phyloP scores from a whole-genome alignment of 169 alveolate genomes.

The Babesia sp. region DNA sequence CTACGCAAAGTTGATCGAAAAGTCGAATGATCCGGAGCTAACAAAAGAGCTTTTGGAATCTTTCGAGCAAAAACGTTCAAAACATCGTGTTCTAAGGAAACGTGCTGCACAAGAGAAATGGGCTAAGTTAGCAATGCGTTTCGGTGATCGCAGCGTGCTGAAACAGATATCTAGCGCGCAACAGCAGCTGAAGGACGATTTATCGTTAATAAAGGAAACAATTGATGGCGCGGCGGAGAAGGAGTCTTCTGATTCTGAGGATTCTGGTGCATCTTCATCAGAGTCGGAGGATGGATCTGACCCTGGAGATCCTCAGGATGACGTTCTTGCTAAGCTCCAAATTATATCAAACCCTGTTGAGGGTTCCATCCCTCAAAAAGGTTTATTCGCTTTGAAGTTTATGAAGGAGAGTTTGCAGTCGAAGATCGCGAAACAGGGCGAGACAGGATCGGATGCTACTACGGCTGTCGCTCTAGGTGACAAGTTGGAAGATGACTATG shows the following conservation, averaged over 20 bases:
- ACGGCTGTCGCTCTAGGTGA: not conserved
- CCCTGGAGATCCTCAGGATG: slow-evolving; percentile 25
- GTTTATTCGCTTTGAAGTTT: slow-evolving; percentile 49
- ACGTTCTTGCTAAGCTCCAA: slow-evolving; percentile 39
- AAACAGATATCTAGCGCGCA: slow-evolving; percentile 65
- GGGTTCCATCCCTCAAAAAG: slow-evolving; percentile 30
- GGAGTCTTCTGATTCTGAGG: slow-evolving; percentile 16
- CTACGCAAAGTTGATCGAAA: slow-evolving; percentile 68
- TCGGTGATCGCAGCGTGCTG: slow-evolving; percentile 77
- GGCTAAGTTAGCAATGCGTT: slow-evolving; percentile 79
- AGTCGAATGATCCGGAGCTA: slow-evolving; percentile 76
- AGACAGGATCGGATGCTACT: not conserved
- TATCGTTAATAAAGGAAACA: slow-evolving; percentile 33
- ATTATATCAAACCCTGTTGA: slow-evolving; percentile 52
- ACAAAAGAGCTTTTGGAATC: slow-evolving; percentile 69
- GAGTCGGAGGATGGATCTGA: not conserved
- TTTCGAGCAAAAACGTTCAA: slow-evolving; percentile 73
- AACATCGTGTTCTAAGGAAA: slow-evolving; percentile 68
- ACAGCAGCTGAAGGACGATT: slow-evolving; percentile 67
- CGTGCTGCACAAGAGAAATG: slow-evolving; percentile 74
- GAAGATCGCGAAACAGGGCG: slow-evolving; percentile 22
- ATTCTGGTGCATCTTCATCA: not conserved
- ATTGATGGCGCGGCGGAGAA: slow-evolving; percentile 13
- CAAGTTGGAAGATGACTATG: slow-evolving; percentile 26
- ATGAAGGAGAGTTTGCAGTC: slow-evolving; percentile 36